Percentiles rank a stretch among this genome's conserved stretches.
phyloP scores from a whole-genome alignment of 31 red algal genomes.

The Odonthalia washingtoniensis region DNA sequence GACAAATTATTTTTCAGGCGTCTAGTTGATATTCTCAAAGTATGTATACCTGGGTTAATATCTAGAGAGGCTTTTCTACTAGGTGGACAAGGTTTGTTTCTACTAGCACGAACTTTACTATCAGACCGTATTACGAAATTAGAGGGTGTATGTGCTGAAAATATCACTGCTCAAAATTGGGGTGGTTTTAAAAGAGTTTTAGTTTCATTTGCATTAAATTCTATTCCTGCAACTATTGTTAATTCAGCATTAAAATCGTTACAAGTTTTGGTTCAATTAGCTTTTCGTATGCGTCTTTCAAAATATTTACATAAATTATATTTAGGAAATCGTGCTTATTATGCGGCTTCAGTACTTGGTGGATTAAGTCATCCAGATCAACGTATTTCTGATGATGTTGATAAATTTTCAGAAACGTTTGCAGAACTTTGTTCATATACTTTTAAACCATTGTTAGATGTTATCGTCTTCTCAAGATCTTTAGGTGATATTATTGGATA shows the following conservation, averaged over 20 bases:
- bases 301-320: slow-evolving; percentile 70
- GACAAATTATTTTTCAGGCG: slow-evolving; percentile 67
- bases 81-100: slow-evolving; percentile 57
- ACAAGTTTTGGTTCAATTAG: slow-evolving; percentile 65
- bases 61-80: slow-evolving; percentile 59
- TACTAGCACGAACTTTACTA: slow-evolving; percentile 76
- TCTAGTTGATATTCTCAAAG: slow-evolving; percentile 61
- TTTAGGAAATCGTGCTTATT: slow-evolving; percentile 76
- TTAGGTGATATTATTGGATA: slow-evolving; percentile 81
- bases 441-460: slow-evolving; percentile 89
- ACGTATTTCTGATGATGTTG: slow-evolving; percentile 91
- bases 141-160: slow-evolving; percentile 70
- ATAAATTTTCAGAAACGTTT: slow-evolving; percentile 86
- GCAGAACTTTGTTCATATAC: slow-evolving; percentile 90
- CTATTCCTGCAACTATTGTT: slow-evolving; percentile 75
- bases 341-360: slow-evolving; percentile 71
- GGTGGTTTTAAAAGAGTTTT: slow-evolving; percentile 62
- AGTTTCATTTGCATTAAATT: slow-evolving; percentile 54
- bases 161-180: slow-evolving; percentile 78
- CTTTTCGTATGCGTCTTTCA: slow-evolving; percentile 72
- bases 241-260: slow-evolving; percentile 80
- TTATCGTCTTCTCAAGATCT: slow-evolving; percentile 79
- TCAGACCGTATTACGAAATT: slow-evolving; percentile 64
- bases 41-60: slow-evolving; percentile 65
- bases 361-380: slow-evolving; percentile 81